Conservation (phyloP, 768 basidiomycete species). For the Lactarius akahatsu region DNA sequence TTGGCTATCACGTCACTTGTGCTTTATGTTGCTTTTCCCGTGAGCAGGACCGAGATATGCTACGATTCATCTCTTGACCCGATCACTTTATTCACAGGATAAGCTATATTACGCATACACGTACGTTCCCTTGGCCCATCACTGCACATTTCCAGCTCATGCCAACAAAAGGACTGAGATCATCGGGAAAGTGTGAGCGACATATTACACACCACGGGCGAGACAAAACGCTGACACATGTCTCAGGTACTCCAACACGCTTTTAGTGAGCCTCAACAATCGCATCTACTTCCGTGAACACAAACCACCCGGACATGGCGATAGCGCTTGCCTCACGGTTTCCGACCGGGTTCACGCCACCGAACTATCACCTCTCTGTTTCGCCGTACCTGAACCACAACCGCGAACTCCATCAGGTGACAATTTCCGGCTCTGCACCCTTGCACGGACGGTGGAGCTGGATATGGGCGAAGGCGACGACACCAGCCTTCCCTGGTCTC, state of each 20-base stretch:
- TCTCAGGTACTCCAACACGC: not conserved
- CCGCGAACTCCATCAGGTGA: not conserved
- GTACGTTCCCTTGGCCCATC: not conserved
- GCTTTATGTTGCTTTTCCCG: not conserved
- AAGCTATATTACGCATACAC: not conserved
- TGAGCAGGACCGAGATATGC: not conserved
- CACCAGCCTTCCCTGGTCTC: not conserved
- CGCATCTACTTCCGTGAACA: not conserved
- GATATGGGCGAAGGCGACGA: not conserved
- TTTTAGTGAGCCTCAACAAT: conserved; percentile 1
- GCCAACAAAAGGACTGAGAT: not conserved
- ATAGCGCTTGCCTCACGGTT: not conserved
- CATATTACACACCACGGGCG: not conserved
- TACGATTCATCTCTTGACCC: not conserved
- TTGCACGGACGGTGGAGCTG: not conserved
- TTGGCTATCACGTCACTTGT: not conserved
- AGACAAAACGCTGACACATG: not conserved
- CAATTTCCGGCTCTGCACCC: not conserved
- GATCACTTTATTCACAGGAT: not conserved
- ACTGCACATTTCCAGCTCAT: not conserved
- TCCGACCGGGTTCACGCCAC: not conserved
- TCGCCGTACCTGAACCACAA: not conserved
- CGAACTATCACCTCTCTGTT: not conserved
- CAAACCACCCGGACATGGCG: not conserved
- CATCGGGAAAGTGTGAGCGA: not conserved